Conservation (phyloP, 2,329 filamentous ascomycete genomes). For the Trichoderma endophyticum region DNA sequence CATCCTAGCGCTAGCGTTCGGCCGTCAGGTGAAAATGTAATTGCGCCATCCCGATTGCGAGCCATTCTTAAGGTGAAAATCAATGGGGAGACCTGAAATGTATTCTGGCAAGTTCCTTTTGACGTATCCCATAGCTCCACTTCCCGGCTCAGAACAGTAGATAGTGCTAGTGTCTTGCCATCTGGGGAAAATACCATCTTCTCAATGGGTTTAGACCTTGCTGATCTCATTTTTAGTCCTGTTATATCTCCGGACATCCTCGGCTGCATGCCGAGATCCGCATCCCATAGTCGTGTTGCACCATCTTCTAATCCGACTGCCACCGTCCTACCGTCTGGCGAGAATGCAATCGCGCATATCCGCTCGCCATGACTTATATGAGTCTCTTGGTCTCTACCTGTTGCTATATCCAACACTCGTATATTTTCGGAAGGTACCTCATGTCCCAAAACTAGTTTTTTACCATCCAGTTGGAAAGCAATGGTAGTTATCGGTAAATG, state of each 20-base stretch:
- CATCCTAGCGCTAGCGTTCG: not conserved
- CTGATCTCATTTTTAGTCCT: too few relatives aligned
- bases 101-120: not conserved
- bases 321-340: not conserved
- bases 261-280: not conserved
- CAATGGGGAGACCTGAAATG: too few relatives aligned
- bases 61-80: too few relatives aligned
- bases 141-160: too few relatives aligned
- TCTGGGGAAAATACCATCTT: not conserved
- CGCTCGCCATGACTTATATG: fast-evolving
- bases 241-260: not conserved
- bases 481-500: not conserved
- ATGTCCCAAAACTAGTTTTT: not conserved
- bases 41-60: too few relatives aligned
- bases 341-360: not conserved
- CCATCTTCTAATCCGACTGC: not conserved
- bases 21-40: not conserved
- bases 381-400: not conserved
- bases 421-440: too few relatives aligned
- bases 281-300: not conserved
- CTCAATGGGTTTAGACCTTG: not conserved
- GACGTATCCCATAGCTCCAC: not conserved
- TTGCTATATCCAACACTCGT: not conserved
- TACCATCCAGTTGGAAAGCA: not conserved
- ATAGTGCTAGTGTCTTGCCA: not conserved